Evolutionary conservation across 176 grass and related monocot genomes (phyloP), one percentile per base, ranked within the genome.

Genomic region (Carex scoparia): DNA sequence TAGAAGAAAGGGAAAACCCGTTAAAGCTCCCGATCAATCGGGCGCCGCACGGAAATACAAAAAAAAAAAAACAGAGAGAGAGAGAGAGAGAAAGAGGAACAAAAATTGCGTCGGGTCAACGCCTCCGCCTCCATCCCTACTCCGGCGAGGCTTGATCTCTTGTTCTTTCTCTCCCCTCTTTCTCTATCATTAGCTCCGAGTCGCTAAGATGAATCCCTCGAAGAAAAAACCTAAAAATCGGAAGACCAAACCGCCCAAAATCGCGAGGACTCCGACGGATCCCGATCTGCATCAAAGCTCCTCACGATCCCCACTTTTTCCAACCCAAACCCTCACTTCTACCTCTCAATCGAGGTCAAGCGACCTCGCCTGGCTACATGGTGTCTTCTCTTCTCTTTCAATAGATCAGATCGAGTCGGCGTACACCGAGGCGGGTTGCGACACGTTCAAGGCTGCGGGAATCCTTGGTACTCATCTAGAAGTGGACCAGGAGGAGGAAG

Each of bases 381-480:
- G 89, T 27, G 88, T 83, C 30, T 98, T 98, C 65, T 84, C 68
- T 30, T 86, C 79, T 55, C 86, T 92, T 31, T 93, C 95, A 8
- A 38, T 94, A 16, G 91, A 87, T 80, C 88, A 93, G 91, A 91
- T 98, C 28, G 88, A 94, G 40, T 88, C 91, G 38, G 88, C 86
- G 63, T 94, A 89, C 75, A 59, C 87, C 10, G 93, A 88, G 86
- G 87, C 87, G 28, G 91, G 85, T 23, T 84, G 88, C 2, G 93
- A 98, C 59, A 33, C 91, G 3, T 98, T 84, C 15, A 87, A 89
- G 76, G 91, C 96, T 0, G 93, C 91, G 1, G 88, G 88, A 0
- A 95, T 95, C 69, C 93, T 98, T 0, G 85, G 87, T 9, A 79
- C 91, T 14, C 61, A 87, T 4, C 87, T 86, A 1, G 91, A 93